These are phyloP conservation scores for Nakazawaea molendinolei DNA, from an alignment of 805 yeast species.

Conservation along the genomic window DNA sequence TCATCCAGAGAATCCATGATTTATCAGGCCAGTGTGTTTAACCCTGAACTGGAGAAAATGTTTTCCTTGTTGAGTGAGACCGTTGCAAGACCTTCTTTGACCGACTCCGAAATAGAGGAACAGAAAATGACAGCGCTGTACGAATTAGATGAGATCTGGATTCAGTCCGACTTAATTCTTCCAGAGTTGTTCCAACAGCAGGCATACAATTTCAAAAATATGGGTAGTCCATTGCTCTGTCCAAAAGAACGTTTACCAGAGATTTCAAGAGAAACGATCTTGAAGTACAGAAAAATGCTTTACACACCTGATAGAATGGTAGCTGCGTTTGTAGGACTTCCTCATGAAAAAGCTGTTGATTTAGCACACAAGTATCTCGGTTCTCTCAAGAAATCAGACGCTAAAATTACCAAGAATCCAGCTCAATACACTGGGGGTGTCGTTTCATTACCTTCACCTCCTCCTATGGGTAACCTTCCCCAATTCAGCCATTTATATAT, in stretches of 20 bases:
- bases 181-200: slow-evolving; percentile 88
- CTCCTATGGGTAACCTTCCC: slow-evolving; percentile 60
- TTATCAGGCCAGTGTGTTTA: slow-evolving; percentile 93
- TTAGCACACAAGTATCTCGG: slow-evolving; percentile 61
- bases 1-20: slow-evolving; percentile 87
- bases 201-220: slow-evolving; percentile 65
- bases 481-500: slow-evolving; percentile 81
- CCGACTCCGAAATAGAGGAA: slow-evolving; percentile 65
- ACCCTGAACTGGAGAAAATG: slow-evolving; percentile 76
- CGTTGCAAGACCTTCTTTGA: slow-evolving; percentile 60
- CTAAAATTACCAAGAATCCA: slow-evolving; percentile 23
- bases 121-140: slow-evolving; percentile 69
- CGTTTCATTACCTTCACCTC: slow-evolving; percentile 43
- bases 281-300: slow-evolving; percentile 52
- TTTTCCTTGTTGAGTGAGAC: slow-evolving; percentile 72
- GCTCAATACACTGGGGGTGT: slow-evolving; percentile 60
- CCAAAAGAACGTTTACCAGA: slow-evolving; percentile 60
- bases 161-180: slow-evolving; percentile 74
- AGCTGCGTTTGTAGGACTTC: slow-evolving; percentile 82
- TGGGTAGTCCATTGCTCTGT: slow-evolving; percentile 83
- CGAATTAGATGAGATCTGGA: slow-evolving; percentile 77
- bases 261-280: slow-evolving; percentile 46
- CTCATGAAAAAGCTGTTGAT: slow-evolving; percentile 59
- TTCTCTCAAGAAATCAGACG: slow-evolving; percentile 36
- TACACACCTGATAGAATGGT: slow-evolving; percentile 79